Percentiles rank a stretch among this genome's conserved stretches.
Conservation (phyloP, 2,329 filamentous ascomycete genomes). For the Endocalyx cinctus region DNA sequence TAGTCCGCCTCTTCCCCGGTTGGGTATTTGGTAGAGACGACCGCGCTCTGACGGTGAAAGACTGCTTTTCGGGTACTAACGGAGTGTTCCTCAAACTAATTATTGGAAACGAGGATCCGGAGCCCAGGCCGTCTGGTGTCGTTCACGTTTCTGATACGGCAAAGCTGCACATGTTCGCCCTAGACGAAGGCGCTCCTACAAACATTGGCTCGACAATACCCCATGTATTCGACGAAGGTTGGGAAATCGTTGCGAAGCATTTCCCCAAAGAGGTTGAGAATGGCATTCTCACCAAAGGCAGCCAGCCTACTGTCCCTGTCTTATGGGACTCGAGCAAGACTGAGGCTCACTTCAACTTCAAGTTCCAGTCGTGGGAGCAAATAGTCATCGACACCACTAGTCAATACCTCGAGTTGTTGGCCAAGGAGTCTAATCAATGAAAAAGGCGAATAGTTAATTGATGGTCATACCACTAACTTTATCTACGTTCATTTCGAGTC, state of each 20-base stretch:
- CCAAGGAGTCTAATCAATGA: neutral
- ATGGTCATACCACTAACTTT: too few relatives aligned
- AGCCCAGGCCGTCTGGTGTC: slow-evolving; percentile 4
- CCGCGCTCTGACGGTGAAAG: slow-evolving; percentile 3
- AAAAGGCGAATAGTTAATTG: neutral
- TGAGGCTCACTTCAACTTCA: neutral
- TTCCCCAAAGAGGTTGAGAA: slow-evolving; percentile 7
- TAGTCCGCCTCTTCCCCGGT: slow-evolving; percentile 9
- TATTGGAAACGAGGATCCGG: slow-evolving; percentile 1
- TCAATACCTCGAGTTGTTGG: neutral
- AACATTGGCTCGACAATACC: slow-evolving; percentile 5
- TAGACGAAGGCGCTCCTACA: slow-evolving; percentile 3
- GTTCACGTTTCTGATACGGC: slow-evolving; percentile 6
- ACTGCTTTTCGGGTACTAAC: slow-evolving; percentile 5
- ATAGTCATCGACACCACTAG: neutral
- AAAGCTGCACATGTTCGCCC: slow-evolving; percentile 5
- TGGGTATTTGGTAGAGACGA: slow-evolving; percentile 10
- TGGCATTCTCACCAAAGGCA: slow-evolving; percentile 8
- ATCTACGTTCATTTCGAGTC: neutral
- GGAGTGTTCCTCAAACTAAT: slow-evolving; percentile 3
- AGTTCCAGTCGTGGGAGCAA: neutral
- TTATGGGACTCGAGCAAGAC: neutral
- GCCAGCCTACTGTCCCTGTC: neutral
- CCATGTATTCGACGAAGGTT: slow-evolving; percentile 10
- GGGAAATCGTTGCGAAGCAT: slow-evolving; percentile 5